Percentiles rank a stretch among this genome's conserved stretches.
phyloP scores from a whole-genome alignment of 2,329 filamentous ascomycete species.

The Xylaria arbuscula region DNA sequence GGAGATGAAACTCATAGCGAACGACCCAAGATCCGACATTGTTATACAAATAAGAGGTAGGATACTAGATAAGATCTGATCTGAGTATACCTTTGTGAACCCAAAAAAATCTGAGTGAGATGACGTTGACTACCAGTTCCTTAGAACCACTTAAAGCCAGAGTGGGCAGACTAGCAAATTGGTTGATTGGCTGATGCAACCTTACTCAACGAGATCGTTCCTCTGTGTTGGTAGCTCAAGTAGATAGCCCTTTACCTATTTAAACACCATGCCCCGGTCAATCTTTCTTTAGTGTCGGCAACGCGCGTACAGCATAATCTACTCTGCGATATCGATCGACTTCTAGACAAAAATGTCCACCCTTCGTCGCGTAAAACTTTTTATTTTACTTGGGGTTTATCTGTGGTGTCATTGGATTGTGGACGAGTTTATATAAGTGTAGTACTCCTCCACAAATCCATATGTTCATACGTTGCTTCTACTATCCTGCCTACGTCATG shows the following conservation, averaged over 20 bases:
- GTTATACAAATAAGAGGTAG: no score
- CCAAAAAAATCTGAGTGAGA: no score
- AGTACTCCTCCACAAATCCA: background rate
- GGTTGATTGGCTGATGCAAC: no score
- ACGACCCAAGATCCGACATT: no score
- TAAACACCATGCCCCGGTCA: background rate
- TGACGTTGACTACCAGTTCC: background rate
- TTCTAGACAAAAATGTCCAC: background rate
- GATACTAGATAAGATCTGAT: no score
- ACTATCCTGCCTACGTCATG: background rate
- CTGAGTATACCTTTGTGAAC: no score
- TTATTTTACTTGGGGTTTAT: no score
- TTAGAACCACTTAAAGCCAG: no score
- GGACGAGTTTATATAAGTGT: background rate
- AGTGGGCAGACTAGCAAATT: background rate
- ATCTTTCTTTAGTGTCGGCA: background rate
- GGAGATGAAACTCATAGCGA: no score
- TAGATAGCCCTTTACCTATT: background rate
- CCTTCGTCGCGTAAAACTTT: background rate
- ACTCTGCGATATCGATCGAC: background rate
- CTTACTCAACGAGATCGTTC: background rate
- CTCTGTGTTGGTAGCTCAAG: background rate
- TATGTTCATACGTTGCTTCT: background rate
- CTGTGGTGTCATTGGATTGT: no score
- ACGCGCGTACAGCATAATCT: background rate